These are phyloP conservation scores for Colletotrichum limetticola DNA, from an alignment of 2,329 filamentous ascomycete genomes.

Conservation along the genomic window DNA sequence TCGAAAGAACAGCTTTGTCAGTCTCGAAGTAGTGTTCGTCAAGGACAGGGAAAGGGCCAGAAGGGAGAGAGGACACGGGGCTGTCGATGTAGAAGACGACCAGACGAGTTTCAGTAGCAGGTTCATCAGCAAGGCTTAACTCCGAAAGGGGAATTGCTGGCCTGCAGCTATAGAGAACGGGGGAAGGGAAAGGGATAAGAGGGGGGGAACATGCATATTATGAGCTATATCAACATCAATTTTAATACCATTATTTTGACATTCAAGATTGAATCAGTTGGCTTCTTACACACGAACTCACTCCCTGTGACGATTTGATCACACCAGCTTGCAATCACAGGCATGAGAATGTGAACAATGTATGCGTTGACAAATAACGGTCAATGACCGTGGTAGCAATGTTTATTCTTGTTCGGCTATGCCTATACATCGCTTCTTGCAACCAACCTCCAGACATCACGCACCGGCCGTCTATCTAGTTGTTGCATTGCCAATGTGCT, in stretches of 20 bases:
- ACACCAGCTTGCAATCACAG: neutral
- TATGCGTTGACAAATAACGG: neutral
- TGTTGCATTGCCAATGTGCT: neutral
- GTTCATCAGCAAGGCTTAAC: no score
- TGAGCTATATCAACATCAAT: neutral
- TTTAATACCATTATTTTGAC: neutral
- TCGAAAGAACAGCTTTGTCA: no score
- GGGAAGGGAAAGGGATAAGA: neutral
- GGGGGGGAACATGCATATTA: neutral
- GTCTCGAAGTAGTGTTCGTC: no score
- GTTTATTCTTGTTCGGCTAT: neutral
- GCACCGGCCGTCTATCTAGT: neutral
- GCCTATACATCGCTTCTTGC: neutral
- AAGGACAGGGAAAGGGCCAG: no score
- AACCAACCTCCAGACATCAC: neutral
- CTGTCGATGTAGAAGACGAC: no score
- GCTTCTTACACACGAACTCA: neutral
- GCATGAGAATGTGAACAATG: neutral
- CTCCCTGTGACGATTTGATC: neutral
- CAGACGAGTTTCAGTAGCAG: no score
- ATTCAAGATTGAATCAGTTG: neutral
- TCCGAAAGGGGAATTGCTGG: no score
- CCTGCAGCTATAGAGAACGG: no score
- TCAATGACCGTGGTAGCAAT: slow-evolving; percentile 3
- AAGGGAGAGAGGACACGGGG: no score